These are phyloP conservation scores for Kodamaea suecica DNA, from an alignment of 1,139 yeast genomes.

Conservation along the genomic window DNA sequence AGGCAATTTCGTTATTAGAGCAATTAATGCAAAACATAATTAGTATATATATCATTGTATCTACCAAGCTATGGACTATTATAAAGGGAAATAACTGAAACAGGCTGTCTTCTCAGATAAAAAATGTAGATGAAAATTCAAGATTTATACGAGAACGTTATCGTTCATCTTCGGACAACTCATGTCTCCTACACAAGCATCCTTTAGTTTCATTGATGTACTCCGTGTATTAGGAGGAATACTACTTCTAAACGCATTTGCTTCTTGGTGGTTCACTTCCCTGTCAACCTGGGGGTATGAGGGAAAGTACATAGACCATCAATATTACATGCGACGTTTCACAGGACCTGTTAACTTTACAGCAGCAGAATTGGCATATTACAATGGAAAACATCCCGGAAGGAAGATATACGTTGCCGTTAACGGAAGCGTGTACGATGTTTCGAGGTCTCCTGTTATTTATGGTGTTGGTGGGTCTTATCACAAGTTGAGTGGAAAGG, in stretches of 20 bases:
- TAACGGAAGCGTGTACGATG: conserved; percentile 71
- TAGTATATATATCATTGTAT: too few relatives aligned
- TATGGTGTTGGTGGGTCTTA: conserved; percentile 72
- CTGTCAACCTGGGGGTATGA: conserved; percentile 52
- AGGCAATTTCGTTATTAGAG: too few relatives aligned
- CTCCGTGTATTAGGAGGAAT: conserved; percentile 48
- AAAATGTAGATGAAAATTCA: too few relatives aligned
- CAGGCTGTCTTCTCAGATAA: too few relatives aligned
- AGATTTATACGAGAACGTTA: not conserved
- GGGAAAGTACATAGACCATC: conserved; percentile 49
- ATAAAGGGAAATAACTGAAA: too few relatives aligned
- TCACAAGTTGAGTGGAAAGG: conserved; percentile 60
- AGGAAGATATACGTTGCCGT: conserved; percentile 65
- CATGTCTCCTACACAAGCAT: not conserved
- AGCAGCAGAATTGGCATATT: conserved; percentile 45
- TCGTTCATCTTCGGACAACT: not conserved
- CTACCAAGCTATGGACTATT: too few relatives aligned
- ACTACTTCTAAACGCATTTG: conserved; percentile 43
- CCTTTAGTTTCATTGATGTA: conserved; percentile 35
- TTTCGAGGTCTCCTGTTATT: conserved; percentile 46
- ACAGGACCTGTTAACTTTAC: conserved; percentile 30
- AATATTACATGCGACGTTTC: conserved; percentile 26
- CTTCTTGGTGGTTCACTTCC: conserved; percentile 52
- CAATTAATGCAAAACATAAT: too few relatives aligned
- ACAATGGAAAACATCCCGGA: conserved; percentile 48